These are phyloP conservation scores for Colletotrichum sp. DNA, from an alignment of 2,329 filamentous ascomycete species.

Conservation along the genomic window DNA sequence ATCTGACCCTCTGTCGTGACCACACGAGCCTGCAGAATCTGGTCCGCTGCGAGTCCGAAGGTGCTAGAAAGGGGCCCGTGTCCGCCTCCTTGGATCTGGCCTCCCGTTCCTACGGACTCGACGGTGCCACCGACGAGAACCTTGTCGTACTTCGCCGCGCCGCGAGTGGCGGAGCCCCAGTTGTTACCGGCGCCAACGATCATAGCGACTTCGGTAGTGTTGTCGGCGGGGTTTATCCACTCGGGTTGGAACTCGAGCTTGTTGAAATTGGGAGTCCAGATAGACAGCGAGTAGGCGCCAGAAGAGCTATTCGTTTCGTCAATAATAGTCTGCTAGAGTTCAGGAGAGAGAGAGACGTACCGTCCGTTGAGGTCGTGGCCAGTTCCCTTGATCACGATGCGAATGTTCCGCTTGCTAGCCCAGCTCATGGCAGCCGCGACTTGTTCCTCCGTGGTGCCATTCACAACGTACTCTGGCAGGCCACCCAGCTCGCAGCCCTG, in stretches of 20 bases:
- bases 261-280: conserved; percentile 23
- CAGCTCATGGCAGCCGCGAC: conserved; percentile 23
- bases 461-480: conserved; percentile 38
- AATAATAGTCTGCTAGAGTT: neutral
- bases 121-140: conserved; percentile 54
- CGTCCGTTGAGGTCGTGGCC: conserved; percentile 63
- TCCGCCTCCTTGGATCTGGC: conserved; percentile 64
- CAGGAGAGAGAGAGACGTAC: conserved; percentile 38
- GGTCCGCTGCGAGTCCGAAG: conserved; percentile 51
- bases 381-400: conserved; percentile 56
- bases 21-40: conserved; percentile 50
- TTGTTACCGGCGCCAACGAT: neutral
- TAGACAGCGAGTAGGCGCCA: conserved; percentile 23
- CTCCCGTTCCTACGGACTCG: conserved; percentile 66
- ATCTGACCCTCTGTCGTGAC: conserved; percentile 50
- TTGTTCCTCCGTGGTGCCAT: conserved; percentile 37
- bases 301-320: neutral
- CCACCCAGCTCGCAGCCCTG: conserved; percentile 33
- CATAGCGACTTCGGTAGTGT: conserved; percentile 4
- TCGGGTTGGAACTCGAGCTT: neutral
- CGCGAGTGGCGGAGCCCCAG: conserved; percentile 45
- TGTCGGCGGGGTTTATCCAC: neutral
- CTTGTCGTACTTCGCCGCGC: conserved; percentile 42
- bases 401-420: conserved; percentile 42
- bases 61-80: conserved; percentile 50